A percentile compares a stretch with the other conserved stretches of the same genome.
These are phyloP conservation scores for Moniliophthora roreri DNA, from an alignment of 1,284 basidiomycete genomes.

Conservation along the genomic window DNA sequence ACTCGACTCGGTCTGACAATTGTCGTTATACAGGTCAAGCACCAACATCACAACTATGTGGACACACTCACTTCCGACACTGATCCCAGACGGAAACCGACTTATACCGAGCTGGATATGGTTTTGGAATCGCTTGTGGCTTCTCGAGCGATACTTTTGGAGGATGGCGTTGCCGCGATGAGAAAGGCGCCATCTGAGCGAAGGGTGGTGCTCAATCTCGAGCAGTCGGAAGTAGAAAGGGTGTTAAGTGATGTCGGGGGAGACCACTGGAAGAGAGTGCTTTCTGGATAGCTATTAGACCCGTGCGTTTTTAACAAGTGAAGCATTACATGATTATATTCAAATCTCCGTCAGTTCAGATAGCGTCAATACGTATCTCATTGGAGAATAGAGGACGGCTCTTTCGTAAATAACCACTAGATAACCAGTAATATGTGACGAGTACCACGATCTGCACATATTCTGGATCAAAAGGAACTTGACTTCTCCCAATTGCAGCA, in stretches of 20 bases:
- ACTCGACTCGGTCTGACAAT: slow-evolving; percentile 5
- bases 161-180: slow-evolving; percentile 53
- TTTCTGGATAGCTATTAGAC: slow-evolving; percentile 21
- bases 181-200: slow-evolving; percentile 59
- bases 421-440: no score
- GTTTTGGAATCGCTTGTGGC: slow-evolving; percentile 71
- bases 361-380: no score
- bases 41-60: slow-evolving; percentile 67
- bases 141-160: slow-evolving; percentile 70
- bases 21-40: slow-evolving; percentile 47
- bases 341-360: no score
- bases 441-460: no score
- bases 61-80: slow-evolving; percentile 51
- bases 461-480: no score
- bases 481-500: no score
- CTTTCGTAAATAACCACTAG: no score
- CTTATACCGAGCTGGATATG: slow-evolving; percentile 50
- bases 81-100: slow-evolving; percentile 54
- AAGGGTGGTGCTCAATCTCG: slow-evolving; percentile 66
- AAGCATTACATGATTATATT: no score
- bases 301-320: no score
- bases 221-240: slow-evolving; percentile 70
- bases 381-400: no score
- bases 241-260: slow-evolving; percentile 74
- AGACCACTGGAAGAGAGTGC: slow-evolving; percentile 60